A percentile compares a stretch with the other conserved stretches of the same genome.
These are phyloP conservation scores for Eucalyptus polyanthemos DNA, from an alignment of 345 rosid species.

Conservation along the genomic window DNA sequence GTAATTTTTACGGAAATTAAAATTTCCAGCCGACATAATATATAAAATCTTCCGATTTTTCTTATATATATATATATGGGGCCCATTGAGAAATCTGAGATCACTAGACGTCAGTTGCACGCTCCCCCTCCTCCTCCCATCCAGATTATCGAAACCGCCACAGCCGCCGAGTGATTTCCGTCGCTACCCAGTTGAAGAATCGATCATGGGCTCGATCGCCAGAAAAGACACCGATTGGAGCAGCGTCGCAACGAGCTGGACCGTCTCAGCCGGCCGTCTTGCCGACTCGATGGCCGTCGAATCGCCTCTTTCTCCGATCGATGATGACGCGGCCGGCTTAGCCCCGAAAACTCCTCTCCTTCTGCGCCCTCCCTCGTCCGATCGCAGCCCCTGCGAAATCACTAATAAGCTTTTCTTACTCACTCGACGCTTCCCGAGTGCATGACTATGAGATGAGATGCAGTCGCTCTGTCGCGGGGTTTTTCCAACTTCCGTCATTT, in stretches of 20 bases:
- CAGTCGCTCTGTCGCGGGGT: background rate
- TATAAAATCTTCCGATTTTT: too few species aligned
- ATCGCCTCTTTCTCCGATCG: constrained; percentile 25
- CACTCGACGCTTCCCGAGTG: too few species aligned
- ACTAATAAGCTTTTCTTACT: background rate
- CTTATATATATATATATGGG: too few species aligned
- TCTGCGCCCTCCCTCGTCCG: constrained; percentile 28
- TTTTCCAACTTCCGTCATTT: background rate
- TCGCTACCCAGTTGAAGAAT: background rate
- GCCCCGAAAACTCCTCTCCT: constrained; percentile 26
- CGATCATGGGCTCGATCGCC: background rate
- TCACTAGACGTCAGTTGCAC: fast-evolving
- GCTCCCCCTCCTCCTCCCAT: background rate
- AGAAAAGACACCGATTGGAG: background rate
- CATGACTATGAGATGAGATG: background rate
- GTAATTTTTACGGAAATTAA: too few species aligned
- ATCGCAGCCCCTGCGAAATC: constrained; percentile 57
- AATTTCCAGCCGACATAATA: too few species aligned
- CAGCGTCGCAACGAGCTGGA: constrained; percentile 41
- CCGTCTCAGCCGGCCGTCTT: constrained; percentile 38
- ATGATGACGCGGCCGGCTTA: constrained; percentile 2
- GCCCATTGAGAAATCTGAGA: background rate
- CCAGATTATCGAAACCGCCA: too few species aligned
- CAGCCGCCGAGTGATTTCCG: background rate
- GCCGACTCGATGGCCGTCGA: constrained; percentile 39